Percentiles rank a stretch among this genome's conserved stretches.
Conservation (phyloP, 2,329 filamentous ascomycete genomes). For the Penicillium psychrosexuale region DNA sequence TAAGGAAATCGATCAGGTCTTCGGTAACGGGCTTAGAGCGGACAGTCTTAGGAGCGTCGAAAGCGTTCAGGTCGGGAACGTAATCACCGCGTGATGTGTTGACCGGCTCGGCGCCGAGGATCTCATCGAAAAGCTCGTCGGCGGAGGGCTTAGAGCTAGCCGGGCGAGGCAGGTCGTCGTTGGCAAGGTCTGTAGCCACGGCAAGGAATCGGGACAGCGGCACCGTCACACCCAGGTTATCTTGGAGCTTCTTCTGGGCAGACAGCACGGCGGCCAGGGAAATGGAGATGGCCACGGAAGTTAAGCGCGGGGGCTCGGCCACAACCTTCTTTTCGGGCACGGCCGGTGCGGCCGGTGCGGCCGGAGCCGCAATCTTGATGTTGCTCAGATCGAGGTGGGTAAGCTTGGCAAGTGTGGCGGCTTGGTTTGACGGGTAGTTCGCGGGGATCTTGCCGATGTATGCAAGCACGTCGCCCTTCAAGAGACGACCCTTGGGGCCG, state of each 20-base stretch:
- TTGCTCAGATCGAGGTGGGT: constrained; percentile 89
- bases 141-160: constrained; percentile 63
- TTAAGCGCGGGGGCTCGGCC: constrained; percentile 29
- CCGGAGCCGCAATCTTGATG: constrained; percentile 69
- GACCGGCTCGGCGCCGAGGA: constrained; percentile 61
- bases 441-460: constrained; percentile 76
- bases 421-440: constrained; percentile 67
- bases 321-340: constrained; percentile 35
- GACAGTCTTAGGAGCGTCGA: constrained; percentile 37
- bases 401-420: constrained; percentile 69
- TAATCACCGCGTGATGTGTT: constrained; percentile 59
- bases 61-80: constrained; percentile 65
- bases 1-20: constrained; percentile 82
- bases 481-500: constrained; percentile 79
- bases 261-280: constrained; percentile 75
- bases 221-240: constrained; percentile 72
- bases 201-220: constrained; percentile 84
- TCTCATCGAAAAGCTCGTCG: constrained; percentile 83
- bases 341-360: constrained; percentile 32
- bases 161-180: constrained; percentile 74
- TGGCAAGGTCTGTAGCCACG: constrained; percentile 80
- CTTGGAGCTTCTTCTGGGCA: constrained; percentile 75
- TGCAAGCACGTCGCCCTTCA: constrained; percentile 94
- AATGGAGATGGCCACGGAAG: constrained; percentile 65
- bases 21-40: constrained; percentile 48